phyloP scores from a whole-genome alignment of 257 asterid species.

The Schizonepeta tenuifolia region DNA sequence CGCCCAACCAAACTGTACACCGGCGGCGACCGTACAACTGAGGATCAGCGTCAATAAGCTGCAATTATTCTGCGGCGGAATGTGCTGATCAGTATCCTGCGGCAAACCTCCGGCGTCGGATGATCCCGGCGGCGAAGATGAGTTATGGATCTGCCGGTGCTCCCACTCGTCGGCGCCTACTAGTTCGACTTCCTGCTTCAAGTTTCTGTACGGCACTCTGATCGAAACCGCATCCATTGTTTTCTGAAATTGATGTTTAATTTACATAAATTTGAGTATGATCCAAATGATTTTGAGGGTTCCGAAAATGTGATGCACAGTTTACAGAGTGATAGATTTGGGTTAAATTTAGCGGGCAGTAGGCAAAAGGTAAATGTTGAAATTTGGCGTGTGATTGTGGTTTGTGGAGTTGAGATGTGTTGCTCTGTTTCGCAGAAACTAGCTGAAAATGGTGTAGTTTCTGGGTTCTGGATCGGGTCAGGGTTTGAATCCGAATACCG shows the following conservation, averaged over 20 bases:
- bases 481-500: neutral
- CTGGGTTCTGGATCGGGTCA: neutral
- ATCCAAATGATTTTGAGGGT: constrained; percentile 32
- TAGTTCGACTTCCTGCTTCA: constrained; percentile 87
- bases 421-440: constrained; percentile 10
- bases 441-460: constrained; percentile 1
- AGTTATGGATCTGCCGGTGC: constrained; percentile 50
- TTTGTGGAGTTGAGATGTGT: constrained; percentile 15
- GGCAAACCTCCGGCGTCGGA: constrained; percentile 45
- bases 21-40: constrained; percentile 97
- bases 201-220: constrained; percentile 76
- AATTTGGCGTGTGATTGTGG: constrained; percentile 23
- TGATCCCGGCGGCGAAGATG: constrained; percentile 45
- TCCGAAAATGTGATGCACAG: constrained; percentile 13
- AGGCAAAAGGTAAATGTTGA: neutral
- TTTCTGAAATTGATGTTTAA: constrained; percentile 15
- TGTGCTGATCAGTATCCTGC: constrained; percentile 41
- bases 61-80: constrained; percentile 46
- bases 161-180: constrained; percentile 60
- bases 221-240: constrained; percentile 86
- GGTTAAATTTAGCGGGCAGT: constrained; percentile 21
- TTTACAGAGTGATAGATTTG: neutral
- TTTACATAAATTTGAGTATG: constrained; percentile 38
- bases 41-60: constrained; percentile 70
- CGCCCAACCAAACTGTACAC: constrained; percentile 99